These are phyloP conservation scores for Mycena rebaudengoi DNA, from an alignment of 768 basidiomycete species.

Conservation along the genomic window DNA sequence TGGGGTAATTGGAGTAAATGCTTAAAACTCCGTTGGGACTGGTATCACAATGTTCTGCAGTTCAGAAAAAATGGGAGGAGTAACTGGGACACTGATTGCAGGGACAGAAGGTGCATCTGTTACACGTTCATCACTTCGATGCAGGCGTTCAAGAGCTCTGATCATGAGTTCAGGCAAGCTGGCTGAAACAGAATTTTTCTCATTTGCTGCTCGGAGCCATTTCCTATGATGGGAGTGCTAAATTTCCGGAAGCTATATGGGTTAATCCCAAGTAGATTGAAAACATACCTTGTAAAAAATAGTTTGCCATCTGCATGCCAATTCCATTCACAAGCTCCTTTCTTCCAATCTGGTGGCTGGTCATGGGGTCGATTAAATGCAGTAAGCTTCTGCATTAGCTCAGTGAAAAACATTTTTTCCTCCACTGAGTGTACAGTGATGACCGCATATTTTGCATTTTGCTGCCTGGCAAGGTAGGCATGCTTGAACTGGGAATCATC, in stretches of 20 bases:
- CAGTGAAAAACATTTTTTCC: constrained; percentile 8
- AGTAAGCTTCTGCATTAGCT: background rate
- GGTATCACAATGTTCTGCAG: no score
- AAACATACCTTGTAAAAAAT: constrained; percentile 24
- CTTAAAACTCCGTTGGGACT: no score
- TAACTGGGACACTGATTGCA: no score
- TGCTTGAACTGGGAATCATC: background rate
- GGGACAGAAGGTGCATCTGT: background rate
- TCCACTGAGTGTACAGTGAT: constrained; percentile 2
- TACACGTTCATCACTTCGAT: background rate
- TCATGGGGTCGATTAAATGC: background rate
- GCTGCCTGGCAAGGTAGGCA: constrained; percentile 16
- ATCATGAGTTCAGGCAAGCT: background rate
- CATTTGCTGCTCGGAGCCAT: background rate
- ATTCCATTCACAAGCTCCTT: constrained; percentile 17
- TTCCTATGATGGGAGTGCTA: background rate
- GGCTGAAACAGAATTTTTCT: background rate
- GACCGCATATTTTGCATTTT: constrained; percentile 7
- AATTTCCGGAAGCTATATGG: background rate
- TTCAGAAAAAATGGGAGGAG: no score
- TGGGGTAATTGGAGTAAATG: no score
- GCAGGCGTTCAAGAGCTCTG: background rate
- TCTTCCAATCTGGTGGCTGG: background rate
- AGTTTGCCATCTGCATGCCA: background rate
- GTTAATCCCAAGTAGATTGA: background rate